Evolutionary conservation across 805 yeast genomes (phyloP), one percentile per base, ranked within the genome.

Genomic region (Nakazawaea pomicola): DNA sequence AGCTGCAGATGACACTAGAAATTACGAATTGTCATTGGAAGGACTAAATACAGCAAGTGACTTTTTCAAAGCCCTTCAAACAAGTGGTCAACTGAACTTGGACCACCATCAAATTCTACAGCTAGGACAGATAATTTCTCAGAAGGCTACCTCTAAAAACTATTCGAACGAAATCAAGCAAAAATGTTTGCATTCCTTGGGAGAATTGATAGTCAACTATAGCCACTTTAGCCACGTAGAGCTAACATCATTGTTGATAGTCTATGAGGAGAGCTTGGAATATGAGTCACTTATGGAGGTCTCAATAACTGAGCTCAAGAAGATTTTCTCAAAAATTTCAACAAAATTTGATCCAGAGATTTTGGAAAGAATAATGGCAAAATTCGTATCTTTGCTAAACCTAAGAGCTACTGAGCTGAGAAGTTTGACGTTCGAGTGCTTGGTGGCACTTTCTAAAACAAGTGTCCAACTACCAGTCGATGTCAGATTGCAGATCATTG

Each of bases 251-350:
- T 52, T 62, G 8, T 61, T 67, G 27, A 24, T 43, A 2, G 53
- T 64, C 15, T 55, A 71, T 23, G 43, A 51, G n/a, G 54, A 53
- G 2, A 50, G 62, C 15, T 53, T 67, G 43, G 51, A 57, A 24
- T 60, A 59, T 45, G 68, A 67, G 40, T 57, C 65, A 7, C 52
- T 64, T 35, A 58, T 64, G 3, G 44, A 52, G n/a, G 50, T 48
- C 5, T 54, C 68, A 0, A 49, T 65, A 17, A 47, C 42, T 50
- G 67, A 2, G 51, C 58, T 32, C 55, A 57, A 5, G 36, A 44
- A 20, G 6, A 15, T 40, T 11, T 12, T 40, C 12, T 8, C 25
- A 3, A 6, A 24, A 27, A 21, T 32, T 1, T 16, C 32, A 1
- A 27, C 9, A 7, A 31, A n/a, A 27, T 18, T 38, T 21, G 20